These are phyloP conservation scores for Cenchrus fungigraminus DNA, from an alignment of 176 grass and related monocot genomes.

Conservation along the genomic window DNA sequence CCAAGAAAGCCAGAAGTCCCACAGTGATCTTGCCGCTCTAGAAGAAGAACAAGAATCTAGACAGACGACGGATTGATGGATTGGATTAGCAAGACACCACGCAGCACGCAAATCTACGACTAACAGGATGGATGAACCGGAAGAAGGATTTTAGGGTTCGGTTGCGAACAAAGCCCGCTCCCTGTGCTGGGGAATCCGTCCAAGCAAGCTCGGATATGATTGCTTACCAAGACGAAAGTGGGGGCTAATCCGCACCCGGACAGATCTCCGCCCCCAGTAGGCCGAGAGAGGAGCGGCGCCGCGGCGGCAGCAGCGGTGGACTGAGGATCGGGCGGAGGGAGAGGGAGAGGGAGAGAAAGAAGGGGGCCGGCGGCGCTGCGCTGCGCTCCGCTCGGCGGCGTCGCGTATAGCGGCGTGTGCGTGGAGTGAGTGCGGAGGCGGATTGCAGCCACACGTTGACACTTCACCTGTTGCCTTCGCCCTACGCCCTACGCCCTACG, in stretches of 20 bases:
- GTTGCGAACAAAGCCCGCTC: not conserved
- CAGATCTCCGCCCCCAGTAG: not conserved
- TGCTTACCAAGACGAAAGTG: constrained; percentile 9
- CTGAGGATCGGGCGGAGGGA: not conserved
- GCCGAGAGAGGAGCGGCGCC: not conserved
- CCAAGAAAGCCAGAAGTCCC: not conserved
- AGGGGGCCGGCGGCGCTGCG: constrained; percentile 14
- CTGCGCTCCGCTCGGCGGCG: not conserved
- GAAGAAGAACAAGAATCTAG: not conserved
- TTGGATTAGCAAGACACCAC: not conserved
- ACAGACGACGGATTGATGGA: not conserved
- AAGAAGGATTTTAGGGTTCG: not conserved
- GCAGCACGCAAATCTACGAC: not conserved
- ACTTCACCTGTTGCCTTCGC: constrained; percentile 33
- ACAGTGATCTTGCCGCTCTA: constrained; percentile 7
- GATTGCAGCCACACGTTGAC: constrained; percentile 42
- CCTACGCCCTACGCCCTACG: not conserved
- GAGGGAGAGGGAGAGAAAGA: not conserved
- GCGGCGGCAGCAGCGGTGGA: not conserved
- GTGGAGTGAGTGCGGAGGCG: constrained; percentile 35
- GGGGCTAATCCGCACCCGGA: not conserved
- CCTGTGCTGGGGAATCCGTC: constrained; percentile 4
- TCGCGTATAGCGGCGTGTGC: constrained; percentile 12
- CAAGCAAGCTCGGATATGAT: constrained; percentile 25
- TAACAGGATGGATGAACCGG: not conserved